phyloP scores from a whole-genome alignment of 768 basidiomycete species.

The Chalciporus sphaerocephalus region DNA sequence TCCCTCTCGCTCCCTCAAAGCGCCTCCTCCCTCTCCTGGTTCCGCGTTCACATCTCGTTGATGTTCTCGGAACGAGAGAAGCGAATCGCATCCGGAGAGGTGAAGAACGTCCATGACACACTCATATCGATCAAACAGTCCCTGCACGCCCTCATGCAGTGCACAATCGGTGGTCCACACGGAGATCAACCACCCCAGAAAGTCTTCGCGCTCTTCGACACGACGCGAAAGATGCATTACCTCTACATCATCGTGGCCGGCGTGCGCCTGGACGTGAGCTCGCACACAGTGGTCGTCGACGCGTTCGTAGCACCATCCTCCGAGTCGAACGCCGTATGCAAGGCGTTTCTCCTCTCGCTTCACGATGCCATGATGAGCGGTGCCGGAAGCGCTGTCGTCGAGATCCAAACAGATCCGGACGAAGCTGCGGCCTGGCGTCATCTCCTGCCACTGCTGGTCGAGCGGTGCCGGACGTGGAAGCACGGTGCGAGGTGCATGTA shows the following conservation, averaged over 20 bases:
- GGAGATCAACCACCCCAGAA: constrained; percentile 5
- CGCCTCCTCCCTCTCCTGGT: constrained; percentile 22
- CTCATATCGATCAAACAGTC: constrained; percentile 31
- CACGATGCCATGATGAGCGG: neutral
- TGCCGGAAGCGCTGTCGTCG: constrained; percentile 4
- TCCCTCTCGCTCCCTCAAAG: constrained; percentile 21
- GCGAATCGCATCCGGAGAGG: neutral
- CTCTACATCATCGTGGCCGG: constrained; percentile 44
- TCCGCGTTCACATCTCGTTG: constrained; percentile 20
- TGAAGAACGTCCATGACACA: constrained; percentile 17
- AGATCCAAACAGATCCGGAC: constrained; percentile 11
- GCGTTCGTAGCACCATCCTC: constrained; percentile 45
- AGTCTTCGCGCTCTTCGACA: constrained; percentile 18
- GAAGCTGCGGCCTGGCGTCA: constrained; percentile 42
- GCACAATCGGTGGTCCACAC: constrained; percentile 5
- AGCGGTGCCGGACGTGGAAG: constrained; percentile 52
- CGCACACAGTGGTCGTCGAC: constrained; percentile 45
- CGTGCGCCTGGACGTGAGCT: constrained; percentile 41
- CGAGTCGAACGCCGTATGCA: constrained; percentile 12
- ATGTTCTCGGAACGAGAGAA: constrained; percentile 26
- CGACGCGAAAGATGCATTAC: constrained; percentile 16
- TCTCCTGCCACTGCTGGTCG: constrained; percentile 47
- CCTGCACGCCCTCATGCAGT: constrained; percentile 25
- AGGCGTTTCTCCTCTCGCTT: neutral
- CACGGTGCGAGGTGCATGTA: constrained; percentile 41